These are phyloP conservation scores for Orbilia brochopaga DNA, from an alignment of 2,329 filamentous ascomycete genomes.

Conservation along the genomic window DNA sequence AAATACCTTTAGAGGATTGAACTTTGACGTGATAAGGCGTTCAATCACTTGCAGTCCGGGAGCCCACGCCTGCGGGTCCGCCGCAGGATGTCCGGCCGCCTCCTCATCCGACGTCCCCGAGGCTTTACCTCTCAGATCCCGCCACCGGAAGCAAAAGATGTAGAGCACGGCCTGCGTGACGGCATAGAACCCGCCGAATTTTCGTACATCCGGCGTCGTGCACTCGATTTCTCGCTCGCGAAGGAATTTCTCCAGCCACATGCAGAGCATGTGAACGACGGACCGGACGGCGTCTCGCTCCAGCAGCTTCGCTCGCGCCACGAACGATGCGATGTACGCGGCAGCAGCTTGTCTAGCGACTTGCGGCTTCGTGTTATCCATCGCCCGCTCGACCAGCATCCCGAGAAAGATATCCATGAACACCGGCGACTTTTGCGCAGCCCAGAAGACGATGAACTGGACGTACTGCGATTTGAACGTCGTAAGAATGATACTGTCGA, in stretches of 20 bases:
- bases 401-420: constrained; percentile 84
- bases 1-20: constrained; percentile 88
- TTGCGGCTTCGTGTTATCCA: constrained; percentile 72
- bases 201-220: constrained; percentile 81
- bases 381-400: constrained; percentile 74
- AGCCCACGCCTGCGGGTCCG: constrained; percentile 71
- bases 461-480: constrained; percentile 91
- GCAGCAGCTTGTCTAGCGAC: constrained; percentile 82
- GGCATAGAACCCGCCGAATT: constrained; percentile 84
- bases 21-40: constrained; percentile 79
- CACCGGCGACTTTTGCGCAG: constrained; percentile 78
- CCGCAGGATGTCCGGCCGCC: constrained; percentile 69
- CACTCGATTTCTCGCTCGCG: constrained; percentile 73
- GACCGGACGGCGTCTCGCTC: constrained; percentile 76
- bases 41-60: constrained; percentile 74
- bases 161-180: constrained; percentile 88
- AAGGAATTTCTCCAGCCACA: constrained; percentile 78
- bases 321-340: constrained; percentile 92
- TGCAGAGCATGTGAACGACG: constrained; percentile 79
- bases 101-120: constrained; percentile 64
- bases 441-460: constrained; percentile 95
- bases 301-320: constrained; percentile 85
- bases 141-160: constrained; percentile 98
- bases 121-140: constrained; percentile 74
- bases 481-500: constrained; percentile 83